These are phyloP conservation scores for Hirschfeldia incana DNA, from an alignment of 345 rosid species.

Conservation along the genomic window DNA sequence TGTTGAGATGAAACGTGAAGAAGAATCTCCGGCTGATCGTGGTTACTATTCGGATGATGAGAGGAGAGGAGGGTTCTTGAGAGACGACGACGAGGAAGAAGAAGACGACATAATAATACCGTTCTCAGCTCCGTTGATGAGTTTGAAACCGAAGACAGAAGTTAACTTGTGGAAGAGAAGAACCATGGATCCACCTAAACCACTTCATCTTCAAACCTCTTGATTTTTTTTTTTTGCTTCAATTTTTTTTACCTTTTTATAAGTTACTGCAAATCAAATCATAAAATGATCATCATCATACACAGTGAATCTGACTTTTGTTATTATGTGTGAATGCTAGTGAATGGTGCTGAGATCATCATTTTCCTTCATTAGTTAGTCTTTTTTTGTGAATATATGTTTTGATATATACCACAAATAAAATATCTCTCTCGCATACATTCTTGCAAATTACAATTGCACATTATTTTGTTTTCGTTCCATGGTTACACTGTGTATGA, in stretches of 20 bases:
- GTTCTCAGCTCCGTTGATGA: conserved; percentile 73
- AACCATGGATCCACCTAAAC: conserved; percentile 72
- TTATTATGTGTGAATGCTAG: too few relatives aligned
- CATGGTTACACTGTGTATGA: conserved; percentile 17
- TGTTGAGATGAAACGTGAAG: conserved; percentile 49
- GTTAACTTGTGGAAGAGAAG: conserved; percentile 91
- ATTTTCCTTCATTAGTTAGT: too few relatives aligned
- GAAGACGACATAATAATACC: conserved; percentile 54
- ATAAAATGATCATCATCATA: conserved; percentile 13
- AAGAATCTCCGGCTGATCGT: conserved; percentile 46
- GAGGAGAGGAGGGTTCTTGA: conserved; percentile 26
- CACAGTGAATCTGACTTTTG: not conserved
- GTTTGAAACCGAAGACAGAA: conserved; percentile 64
- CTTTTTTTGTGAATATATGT: too few relatives aligned
- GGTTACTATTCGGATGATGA: conserved; percentile 61
- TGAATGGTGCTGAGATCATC: too few relatives aligned
- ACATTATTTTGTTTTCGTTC: not conserved
- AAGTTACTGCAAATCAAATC: not conserved
- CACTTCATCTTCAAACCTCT: conserved; percentile 53
- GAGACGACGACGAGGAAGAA: conserved; percentile 28
- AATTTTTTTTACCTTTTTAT: too few relatives aligned
- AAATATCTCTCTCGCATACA: not conserved
- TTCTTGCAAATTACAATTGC: not conserved
- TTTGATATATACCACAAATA: not conserved
- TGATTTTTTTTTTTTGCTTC: too few relatives aligned